phyloP scores from a whole-genome alignment of 2,329 filamentous ascomycete species.

The Hymenoscyphus albidus region DNA sequence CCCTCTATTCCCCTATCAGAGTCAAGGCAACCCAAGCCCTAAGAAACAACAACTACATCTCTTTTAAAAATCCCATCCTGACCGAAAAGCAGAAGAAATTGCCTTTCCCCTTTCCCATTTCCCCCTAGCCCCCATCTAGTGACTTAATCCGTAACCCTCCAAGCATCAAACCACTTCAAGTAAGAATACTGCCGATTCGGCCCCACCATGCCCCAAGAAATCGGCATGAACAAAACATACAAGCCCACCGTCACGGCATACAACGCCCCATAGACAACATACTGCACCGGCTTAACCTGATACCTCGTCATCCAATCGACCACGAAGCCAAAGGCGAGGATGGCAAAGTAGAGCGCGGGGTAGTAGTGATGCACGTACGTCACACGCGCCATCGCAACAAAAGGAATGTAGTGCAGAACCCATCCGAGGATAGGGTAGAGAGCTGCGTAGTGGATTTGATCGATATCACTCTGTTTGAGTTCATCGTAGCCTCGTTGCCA shows the following conservation, averaged over 20 bases:
- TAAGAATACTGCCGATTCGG: constrained; percentile 79
- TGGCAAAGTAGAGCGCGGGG: constrained; percentile 95
- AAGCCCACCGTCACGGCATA: constrained; percentile 74
- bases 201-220: constrained; percentile 95
- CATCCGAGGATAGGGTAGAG: constrained; percentile 90
- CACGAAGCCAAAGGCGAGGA: constrained; percentile 83
- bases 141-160: constrained; percentile 48
- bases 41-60: no score
- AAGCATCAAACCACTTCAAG: constrained; percentile 88
- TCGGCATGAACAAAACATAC: constrained; percentile 86
- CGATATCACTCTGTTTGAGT: constrained; percentile 73
- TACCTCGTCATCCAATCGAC: constrained; percentile 76
- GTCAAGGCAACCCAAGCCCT: no score
- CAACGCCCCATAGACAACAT: constrained; percentile 66
- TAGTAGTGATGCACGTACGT: constrained; percentile 99
- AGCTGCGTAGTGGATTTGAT: constrained; percentile 91
- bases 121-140: no score
- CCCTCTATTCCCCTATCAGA: no score
- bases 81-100: no score
- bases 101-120: no score
- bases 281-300: constrained; percentile 60
- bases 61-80: no score
- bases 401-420: constrained; percentile 94
- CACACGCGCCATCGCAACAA: constrained; percentile 95
- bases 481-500: constrained; percentile 95